Conservation (phyloP, 2,329 filamentous ascomycete species). For the Botryosphaeria dothidea region DNA sequence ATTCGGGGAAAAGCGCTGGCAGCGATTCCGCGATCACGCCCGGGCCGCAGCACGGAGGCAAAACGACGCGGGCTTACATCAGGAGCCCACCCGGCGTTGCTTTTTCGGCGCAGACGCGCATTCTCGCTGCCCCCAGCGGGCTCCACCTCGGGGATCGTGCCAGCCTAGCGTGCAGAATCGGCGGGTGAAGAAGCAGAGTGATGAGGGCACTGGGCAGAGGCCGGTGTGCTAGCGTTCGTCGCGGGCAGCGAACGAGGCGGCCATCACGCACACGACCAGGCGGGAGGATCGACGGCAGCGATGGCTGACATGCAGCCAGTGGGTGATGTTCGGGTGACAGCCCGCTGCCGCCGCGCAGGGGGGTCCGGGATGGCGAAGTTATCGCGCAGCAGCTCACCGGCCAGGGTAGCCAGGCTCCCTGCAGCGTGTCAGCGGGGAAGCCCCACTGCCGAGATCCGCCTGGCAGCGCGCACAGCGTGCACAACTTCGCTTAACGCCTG, state of each 20-base stretch:
- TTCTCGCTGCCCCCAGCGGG: not conserved
- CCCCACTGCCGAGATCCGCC: constrained; percentile 19
- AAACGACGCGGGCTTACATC: constrained; percentile 16
- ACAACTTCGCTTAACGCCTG: constrained; percentile 14
- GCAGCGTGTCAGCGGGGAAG: constrained; percentile 12
- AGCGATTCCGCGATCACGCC: constrained; percentile 7
- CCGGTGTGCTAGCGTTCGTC: too few species aligned
- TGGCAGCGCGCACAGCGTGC: constrained; percentile 6
- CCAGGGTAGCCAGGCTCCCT: not conserved
- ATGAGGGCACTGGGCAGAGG: too few species aligned
- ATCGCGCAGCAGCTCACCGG: not conserved
- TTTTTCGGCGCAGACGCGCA: constrained; percentile 2
- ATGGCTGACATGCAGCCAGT: constrained; percentile 13
- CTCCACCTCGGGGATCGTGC: constrained; percentile 7
- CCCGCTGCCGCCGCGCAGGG: constrained; percentile 9
- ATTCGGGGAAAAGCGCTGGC: constrained; percentile 5
- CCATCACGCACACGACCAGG: not conserved
- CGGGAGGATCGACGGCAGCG: constrained; percentile 7
- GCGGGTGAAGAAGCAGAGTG: not conserved
- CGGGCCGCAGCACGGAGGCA: constrained; percentile 11
- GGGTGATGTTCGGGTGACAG: constrained; percentile 12
- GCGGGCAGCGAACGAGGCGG: not conserved
- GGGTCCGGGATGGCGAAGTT: not conserved
- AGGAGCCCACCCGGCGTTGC: constrained; percentile 11
- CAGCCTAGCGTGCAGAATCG: constrained; percentile 13